Conservation (phyloP, 495 filamentous ascomycete species). For the Halenospora varia region DNA sequence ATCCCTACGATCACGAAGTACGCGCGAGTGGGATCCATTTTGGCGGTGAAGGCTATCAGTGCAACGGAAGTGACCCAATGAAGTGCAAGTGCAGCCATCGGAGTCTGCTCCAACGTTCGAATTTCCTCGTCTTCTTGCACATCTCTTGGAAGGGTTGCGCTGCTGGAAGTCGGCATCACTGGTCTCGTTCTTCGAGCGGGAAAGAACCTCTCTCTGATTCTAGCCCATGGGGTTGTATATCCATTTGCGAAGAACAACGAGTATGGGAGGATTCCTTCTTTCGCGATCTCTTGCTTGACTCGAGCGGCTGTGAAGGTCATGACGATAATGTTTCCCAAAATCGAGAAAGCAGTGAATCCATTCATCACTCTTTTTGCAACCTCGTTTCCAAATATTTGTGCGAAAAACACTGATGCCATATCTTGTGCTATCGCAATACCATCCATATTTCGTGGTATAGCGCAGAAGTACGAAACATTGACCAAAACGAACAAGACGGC, state of each 20-base stretch:
- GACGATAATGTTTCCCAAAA: constrained; percentile 24
- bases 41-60: constrained; percentile 6
- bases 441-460: not conserved
- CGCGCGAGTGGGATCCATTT: not conserved
- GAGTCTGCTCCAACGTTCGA: constrained; percentile 7
- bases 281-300: constrained; percentile 52
- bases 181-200: too few species aligned
- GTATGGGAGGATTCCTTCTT: constrained; percentile 47
- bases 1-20: constrained; percentile 6
- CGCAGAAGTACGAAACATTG: constrained; percentile 15
- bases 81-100: constrained; percentile 16
- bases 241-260: constrained; percentile 38
- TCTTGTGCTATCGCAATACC: not conserved
- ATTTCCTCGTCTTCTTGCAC: not conserved
- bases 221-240: not conserved
- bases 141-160: too few species aligned
- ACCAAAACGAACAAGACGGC: constrained; percentile 13
- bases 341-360: constrained; percentile 12
- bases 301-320: constrained; percentile 46
- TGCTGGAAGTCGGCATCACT: too few species aligned
- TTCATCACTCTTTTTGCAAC: not conserved
- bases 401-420: constrained; percentile 8
- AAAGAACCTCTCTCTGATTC: constrained; percentile 14
- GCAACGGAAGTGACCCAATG: constrained; percentile 17
- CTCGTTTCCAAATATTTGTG: constrained; percentile 3